phyloP scores from a whole-genome alignment of 805 yeast species.

The Metschnikowia hibisci region DNA sequence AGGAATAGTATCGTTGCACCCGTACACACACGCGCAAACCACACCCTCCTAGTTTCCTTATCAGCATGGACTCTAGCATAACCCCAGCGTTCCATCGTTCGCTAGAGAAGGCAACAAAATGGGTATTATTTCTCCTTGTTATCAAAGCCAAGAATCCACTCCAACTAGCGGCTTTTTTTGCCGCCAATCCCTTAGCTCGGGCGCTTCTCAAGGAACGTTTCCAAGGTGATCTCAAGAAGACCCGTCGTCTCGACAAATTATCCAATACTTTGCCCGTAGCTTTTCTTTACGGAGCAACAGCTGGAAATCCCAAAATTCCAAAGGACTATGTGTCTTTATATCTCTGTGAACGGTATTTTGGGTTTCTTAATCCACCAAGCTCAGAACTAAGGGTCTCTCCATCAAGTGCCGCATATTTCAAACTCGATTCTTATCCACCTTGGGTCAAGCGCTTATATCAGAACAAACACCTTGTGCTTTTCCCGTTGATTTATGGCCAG shows the following conservation, averaged over 20 bases:
- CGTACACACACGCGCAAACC: not conserved
- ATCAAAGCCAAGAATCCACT: constrained; percentile 25
- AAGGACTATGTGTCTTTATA: constrained; percentile 37
- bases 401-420: constrained; percentile 22
- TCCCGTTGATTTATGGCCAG: constrained; percentile 37
- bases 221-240: constrained; percentile 1
- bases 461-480: constrained; percentile 31
- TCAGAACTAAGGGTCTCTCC: constrained; percentile 29
- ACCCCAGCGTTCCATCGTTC: not conserved
- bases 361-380: constrained; percentile 33
- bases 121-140: constrained; percentile 24
- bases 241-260: constrained; percentile 17
- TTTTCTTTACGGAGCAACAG: constrained; percentile 26
- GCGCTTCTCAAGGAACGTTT: constrained; percentile 5
- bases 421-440: constrained; percentile 21
- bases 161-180: constrained; percentile 29
- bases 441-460: constrained; percentile 22
- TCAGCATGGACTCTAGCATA: not conserved
- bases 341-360: constrained; percentile 29
- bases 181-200: constrained; percentile 30
- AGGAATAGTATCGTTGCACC: too few species aligned
- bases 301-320: constrained; percentile 26
- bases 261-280: constrained; percentile 25
- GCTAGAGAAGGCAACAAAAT: constrained; percentile 24
- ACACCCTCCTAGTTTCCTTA: not conserved